Percentiles rank a stretch among this genome's conserved stretches.
These are phyloP conservation scores for Plasmopara halstedii DNA, from an alignment of 352 stramenopile species.

Conservation along the genomic window DNA sequence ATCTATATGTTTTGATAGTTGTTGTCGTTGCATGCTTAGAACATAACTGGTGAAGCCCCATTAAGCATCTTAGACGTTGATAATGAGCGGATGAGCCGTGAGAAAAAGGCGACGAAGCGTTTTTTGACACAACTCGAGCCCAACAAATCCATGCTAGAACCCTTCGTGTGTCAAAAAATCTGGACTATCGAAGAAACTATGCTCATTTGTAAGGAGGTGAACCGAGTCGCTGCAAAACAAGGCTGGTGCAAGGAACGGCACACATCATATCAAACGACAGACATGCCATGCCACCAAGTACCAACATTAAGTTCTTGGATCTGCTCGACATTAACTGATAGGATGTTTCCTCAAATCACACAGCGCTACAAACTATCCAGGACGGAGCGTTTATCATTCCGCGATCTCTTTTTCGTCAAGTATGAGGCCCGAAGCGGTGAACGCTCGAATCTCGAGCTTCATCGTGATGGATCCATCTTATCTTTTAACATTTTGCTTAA, in stretches of 20 bases:
- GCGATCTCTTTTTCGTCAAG: slow-evolving; percentile 85
- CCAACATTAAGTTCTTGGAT: slow-evolving; percentile 61
- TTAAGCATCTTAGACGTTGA: slow-evolving; percentile 18
- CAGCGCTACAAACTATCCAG: slow-evolving; percentile 33
- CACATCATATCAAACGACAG: slow-evolving; percentile 74
- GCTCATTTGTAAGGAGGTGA: slow-evolving; percentile 33
- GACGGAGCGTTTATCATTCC: slow-evolving; percentile 54
- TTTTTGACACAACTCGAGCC: slow-evolving; percentile 50
- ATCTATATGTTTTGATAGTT: slow-evolving; percentile 1
- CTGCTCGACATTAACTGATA: slow-evolving; percentile 27
- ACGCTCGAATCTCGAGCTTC: slow-evolving; percentile 73
- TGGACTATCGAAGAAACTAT: slow-evolving; percentile 47
- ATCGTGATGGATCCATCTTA: slow-evolving; percentile 91
- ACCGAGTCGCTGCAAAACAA: slow-evolving; percentile 23
- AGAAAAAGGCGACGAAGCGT: slow-evolving; percentile 34
- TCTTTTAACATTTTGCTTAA: slow-evolving; percentile 93
- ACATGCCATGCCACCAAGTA: slow-evolving; percentile 73
- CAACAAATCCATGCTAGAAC: slow-evolving; percentile 28
- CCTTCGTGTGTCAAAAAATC: slow-evolving; percentile 36
- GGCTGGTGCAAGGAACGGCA: slow-evolving; percentile 79
- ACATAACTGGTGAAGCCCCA: slow-evolving; percentile 9
- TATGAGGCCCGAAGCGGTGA: slow-evolving; percentile 62
- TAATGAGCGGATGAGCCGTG: slow-evolving; percentile 21
- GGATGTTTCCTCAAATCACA: slow-evolving; percentile 56
- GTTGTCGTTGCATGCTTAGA: slow-evolving; percentile 6